These are phyloP conservation scores for Colletotrichum endophyticum DNA, from an alignment of 2,329 filamentous ascomycete species.

Conservation along the genomic window DNA sequence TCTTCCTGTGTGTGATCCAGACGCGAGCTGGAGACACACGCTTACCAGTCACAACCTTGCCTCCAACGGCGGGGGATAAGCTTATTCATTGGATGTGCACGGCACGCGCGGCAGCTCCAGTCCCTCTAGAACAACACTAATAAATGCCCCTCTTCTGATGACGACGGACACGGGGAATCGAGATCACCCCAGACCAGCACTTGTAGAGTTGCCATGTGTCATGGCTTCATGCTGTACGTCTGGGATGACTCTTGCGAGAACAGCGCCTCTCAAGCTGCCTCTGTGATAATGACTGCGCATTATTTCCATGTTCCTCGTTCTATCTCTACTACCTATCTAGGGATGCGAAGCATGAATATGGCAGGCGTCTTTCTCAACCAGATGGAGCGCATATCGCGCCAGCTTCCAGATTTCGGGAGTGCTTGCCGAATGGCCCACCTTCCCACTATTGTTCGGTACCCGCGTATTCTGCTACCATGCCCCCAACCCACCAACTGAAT, in stretches of 20 bases:
- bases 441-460: not conserved
- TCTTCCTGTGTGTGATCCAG: not conserved
- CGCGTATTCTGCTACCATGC: not conserved
- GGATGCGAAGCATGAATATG: not conserved
- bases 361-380: not conserved
- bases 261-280: not conserved
- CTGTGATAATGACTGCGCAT: not conserved
- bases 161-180: not conserved
- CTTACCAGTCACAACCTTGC: not conserved
- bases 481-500: not conserved
- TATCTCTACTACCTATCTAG: too few relatives aligned
- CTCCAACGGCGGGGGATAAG: not conserved
- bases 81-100: not conserved
- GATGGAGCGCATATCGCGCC: not conserved
- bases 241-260: not conserved
- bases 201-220: not conserved
- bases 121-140: not conserved
- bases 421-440: not conserved
- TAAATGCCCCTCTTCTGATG: not conserved
- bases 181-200: not conserved
- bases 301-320: not conserved
- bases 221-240: not conserved
- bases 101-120: not conserved
- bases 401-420: not conserved
- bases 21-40: not conserved